Base-by-base conservation (phyloP, 2,329 filamentous ascomycete species). In the Pseudocercospora pini-densiflorae region DNA sequence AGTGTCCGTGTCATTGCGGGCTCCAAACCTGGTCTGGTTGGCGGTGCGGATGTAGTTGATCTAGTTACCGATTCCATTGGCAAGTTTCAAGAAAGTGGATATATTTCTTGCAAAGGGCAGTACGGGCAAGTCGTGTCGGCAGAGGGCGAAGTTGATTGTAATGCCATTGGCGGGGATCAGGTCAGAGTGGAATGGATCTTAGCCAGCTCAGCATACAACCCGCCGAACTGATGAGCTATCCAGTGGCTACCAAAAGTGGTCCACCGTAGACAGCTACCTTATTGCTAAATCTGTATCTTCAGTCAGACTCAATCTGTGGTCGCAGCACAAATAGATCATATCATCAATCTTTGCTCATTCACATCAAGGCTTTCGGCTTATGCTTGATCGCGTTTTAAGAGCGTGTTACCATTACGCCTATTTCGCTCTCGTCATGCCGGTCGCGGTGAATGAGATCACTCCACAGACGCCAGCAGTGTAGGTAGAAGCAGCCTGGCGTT, bases 171-270 rank as follows among this genome's bases (percentile, higher is more conserved):
- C 23, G 24, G 19, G n/a, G 29, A 23, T 1, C 6, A 33, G 12
- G 63, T 65, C 19, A 29, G 63, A 57, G 63, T 65, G 5, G 58
- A 65, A 31, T 65, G 63, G 63, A 43, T 65, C 6, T 9, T 65
- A 6, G 45, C 63, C 19, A 27, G 23, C 16, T 61, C 63, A 3
- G 23, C 29, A 23, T 65, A 65, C n/a, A 65, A 65, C 63, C 63
- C 63, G 29, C 40, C 57, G 57, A 64, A 61, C 58, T 47, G 45
- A 62, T 27, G n/a, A 24, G 23, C 10, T 19, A 27, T 23, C 21
- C 27, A 9, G 3, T 19, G 24, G 33, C 14, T 40, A 7, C 36
- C 16, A 10, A 36, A 29, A 43, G 40, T 43, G 33, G 33, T 29
- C 5, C 3, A 40, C 16, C n/a, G 40, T n/a, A 3, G n/a, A 6